Percentiles rank a stretch among this genome's conserved stretches.
These are phyloP conservation scores for Emmonsia crescens DNA, from an alignment of 2,329 filamentous ascomycete species.

Conservation along the genomic window DNA sequence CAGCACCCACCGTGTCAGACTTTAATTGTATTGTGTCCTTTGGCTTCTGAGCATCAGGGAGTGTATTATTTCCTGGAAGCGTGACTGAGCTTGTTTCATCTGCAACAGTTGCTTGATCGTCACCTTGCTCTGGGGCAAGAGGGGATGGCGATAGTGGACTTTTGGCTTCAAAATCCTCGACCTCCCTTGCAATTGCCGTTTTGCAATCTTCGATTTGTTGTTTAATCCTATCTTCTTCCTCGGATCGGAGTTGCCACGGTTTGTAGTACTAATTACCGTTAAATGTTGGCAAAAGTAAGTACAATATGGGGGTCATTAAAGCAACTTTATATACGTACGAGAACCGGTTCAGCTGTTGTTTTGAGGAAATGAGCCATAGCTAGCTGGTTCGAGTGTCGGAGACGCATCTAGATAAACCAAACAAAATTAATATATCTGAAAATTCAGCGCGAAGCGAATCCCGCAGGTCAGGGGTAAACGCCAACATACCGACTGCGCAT, in stretches of 20 bases:
- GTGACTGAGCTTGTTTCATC: background rate
- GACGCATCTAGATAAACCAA: conserved; percentile 51
- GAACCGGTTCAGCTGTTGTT: conserved; percentile 58
- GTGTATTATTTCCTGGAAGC: background rate
- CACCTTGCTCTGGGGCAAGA: conserved; percentile 3
- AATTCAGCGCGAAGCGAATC: background rate
- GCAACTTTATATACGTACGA: conserved; percentile 47
- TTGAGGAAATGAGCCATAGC: conserved; percentile 61
- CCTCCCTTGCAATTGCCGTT: conserved; percentile 52
- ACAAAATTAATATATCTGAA: background rate
- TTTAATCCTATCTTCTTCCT: conserved; percentile 61
- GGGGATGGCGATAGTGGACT: conserved; percentile 12
- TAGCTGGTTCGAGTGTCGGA: conserved; percentile 61
- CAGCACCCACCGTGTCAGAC: conserved; percentile 9
- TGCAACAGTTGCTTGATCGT: conserved; percentile 14
- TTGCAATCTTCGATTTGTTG: conserved; percentile 58
- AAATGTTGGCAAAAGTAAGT: conserved; percentile 16
- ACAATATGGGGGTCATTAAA: background rate
- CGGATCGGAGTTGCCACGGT: conserved; percentile 62
- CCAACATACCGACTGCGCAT: conserved; percentile 62
- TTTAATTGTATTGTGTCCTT: conserved; percentile 5
- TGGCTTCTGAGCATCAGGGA: conserved; percentile 5
- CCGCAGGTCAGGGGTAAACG: background rate
- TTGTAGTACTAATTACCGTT: conserved; percentile 60
- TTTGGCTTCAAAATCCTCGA: conserved; percentile 43